Evolutionary conservation across 371 early-diverging fungal genomes (phyloP).

Genomic region (Sporodiniella umbellata): DNA sequence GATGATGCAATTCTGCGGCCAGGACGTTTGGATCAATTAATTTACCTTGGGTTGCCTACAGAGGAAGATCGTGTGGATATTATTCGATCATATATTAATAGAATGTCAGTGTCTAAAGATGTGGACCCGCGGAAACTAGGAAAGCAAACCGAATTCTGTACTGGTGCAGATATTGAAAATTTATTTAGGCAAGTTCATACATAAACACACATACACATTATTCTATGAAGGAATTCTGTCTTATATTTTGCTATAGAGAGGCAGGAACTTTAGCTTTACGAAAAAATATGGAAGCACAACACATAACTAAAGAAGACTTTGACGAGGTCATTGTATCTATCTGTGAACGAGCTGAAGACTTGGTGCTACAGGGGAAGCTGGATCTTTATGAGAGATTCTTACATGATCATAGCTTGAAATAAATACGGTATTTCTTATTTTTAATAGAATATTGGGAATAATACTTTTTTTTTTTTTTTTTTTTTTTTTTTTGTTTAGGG

Average conservation of each 20-base stretch:
- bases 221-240: background rate
- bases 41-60: constrained; percentile 64
- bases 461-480: too few species aligned
- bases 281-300: constrained; percentile 22
- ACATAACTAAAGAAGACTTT: constrained; percentile 9
- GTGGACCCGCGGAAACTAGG: constrained; percentile 44
- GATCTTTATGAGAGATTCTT: constrained; percentile 26
- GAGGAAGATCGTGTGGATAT: constrained; percentile 52
- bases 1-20: constrained; percentile 91
- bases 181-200: constrained; percentile 66
- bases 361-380: constrained; percentile 23
- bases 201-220: too few species aligned
- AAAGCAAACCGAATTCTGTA: constrained; percentile 48
- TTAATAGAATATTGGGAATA: too few species aligned
- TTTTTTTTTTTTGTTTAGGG: too few species aligned
- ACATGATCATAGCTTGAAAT: background rate
- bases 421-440: background rate
- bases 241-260: constrained; percentile 33
- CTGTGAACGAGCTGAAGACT: constrained; percentile 27
- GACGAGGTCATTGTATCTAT: constrained; percentile 15
- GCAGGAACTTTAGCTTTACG: constrained; percentile 54
- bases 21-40: constrained; percentile 71
- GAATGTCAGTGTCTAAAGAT: constrained; percentile 17
- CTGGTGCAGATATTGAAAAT: constrained; percentile 60
- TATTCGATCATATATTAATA: constrained; percentile 27